Base-by-base conservation (phyloP, 1,139 yeast genomes). In the Debaryomyces psychrophilus region DNA sequence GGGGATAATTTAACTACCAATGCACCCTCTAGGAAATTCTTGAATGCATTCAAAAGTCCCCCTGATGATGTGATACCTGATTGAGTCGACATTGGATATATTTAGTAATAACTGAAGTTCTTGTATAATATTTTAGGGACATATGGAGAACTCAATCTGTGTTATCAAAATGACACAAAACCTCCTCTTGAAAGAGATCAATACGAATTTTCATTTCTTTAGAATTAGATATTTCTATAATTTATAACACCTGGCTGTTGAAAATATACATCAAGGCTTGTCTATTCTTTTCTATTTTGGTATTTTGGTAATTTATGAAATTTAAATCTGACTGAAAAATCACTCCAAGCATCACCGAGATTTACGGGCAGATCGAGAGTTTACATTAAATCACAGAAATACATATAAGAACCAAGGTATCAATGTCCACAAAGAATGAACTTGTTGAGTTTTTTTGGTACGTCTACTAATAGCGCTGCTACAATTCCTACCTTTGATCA, bases 61-160 rank as follows among this genome's bases (percentile, higher is more conserved):
- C 65, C 64, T 29, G 79, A 73, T 14, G 86, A 81, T 2, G 74
- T 63, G 43, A 86, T 86, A 48, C 92, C 92, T 9, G 90, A 85
- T 64, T 83, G 87, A 35, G 82, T 80, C 0, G 92, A 83, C 92
- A 85, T 83, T 22, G 5, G 63, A 45, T 15, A 23, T 20, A 15
- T 28, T 35, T n/a, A 11, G 5, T 11, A 8, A 26, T 8, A 36
- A n/a, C 22, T 26, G 17, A 22, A 36, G 14, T 11, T 23, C 20
- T 20, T 12, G 25, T 36, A 36, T 23, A 15, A 25, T 8, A 15
- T 18, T n/a, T 4, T 9, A 26, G 11, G 28, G n/a, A 2, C 28
- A 20, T 20, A 20, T 15, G 11, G 14, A 12, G 17, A 14, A 4
- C n/a, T 15, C 18, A 33, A 33, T 33, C 36, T 33, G 25, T 33